Conservation (phyloP, 1,139 yeast genomes). For the Zygoascus sp. region DNA sequence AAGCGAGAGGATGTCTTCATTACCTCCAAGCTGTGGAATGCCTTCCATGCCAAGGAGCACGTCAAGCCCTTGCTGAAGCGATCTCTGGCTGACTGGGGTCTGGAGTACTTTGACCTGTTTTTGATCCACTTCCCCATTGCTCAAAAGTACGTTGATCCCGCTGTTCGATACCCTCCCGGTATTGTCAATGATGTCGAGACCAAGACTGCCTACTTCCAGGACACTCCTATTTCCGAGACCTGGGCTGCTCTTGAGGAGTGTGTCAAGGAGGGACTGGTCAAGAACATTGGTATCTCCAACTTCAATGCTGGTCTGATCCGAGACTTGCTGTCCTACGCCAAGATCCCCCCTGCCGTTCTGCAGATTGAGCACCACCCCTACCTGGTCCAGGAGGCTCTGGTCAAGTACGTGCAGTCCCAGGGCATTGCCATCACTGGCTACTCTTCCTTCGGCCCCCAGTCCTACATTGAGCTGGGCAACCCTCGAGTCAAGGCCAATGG, state of each 20-base stretch:
- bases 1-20: slow-evolving; percentile 40
- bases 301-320: slow-evolving; percentile 69
- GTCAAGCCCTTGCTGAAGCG: slow-evolving; percentile 45
- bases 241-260: slow-evolving; percentile 70
- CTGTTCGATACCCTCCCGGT: slow-evolving; percentile 64
- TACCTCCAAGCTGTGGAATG: slow-evolving; percentile 46
- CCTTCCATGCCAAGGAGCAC: slow-evolving; percentile 41
- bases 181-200: slow-evolving; percentile 60
- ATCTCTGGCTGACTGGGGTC: slow-evolving; percentile 50
- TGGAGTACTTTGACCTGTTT: slow-evolving; percentile 59
- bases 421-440: slow-evolving; percentile 75
- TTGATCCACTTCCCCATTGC: slow-evolving; percentile 65
- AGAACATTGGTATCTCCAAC: slow-evolving; percentile 80
- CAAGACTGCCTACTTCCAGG: slow-evolving; percentile 44
- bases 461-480: slow-evolving; percentile 49
- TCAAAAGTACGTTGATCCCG: slow-evolving; percentile 46
- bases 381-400: slow-evolving; percentile 67
- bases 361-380: slow-evolving; percentile 95
- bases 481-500: slow-evolving; percentile 49
- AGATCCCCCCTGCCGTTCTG: slow-evolving; percentile 70
- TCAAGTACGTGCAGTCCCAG: slow-evolving; percentile 56
- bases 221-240: slow-evolving; percentile 66
- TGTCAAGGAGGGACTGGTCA: slow-evolving; percentile 59
- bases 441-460: slow-evolving; percentile 69
- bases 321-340: slow-evolving; percentile 69